phyloP scores from a whole-genome alignment of 306 rosid species.

The Trifolium pratense region DNA sequence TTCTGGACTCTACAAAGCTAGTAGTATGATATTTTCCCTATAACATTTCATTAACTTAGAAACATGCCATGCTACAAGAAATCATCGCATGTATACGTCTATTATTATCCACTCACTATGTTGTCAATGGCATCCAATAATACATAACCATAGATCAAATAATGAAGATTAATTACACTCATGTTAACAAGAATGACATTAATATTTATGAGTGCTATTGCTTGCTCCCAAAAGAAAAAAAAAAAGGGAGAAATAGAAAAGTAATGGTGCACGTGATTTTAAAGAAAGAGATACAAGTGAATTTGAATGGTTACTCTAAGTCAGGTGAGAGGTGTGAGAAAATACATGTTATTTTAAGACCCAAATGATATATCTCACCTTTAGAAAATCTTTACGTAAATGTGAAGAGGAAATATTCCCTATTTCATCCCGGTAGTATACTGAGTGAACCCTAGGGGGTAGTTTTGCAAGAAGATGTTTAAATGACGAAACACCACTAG shows the following conservation, averaged over 20 bases:
- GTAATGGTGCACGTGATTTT: conserved; percentile 16
- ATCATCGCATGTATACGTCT: conserved; percentile 9
- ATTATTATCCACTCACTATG: conserved; percentile 19
- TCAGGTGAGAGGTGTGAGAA: conserved; percentile 28
- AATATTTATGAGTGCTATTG: conserved; percentile 9
- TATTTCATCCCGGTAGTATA: conserved; percentile 85
- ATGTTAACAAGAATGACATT: conserved; percentile 16
- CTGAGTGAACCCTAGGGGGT: conserved; percentile 96
- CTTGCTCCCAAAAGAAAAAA: conserved; percentile 34
- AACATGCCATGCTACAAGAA: conserved; percentile 23
- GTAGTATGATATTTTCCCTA: conserved; percentile 11
- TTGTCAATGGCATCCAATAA: conserved; percentile 18
- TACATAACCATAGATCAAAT: conserved; percentile 23
- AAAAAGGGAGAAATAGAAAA: conserved; percentile 18
- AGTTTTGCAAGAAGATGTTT: conserved; percentile 75
- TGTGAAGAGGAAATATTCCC: conserved; percentile 95
- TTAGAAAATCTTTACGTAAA: conserved; percentile 70
- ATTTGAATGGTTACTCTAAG: conserved; percentile 14
- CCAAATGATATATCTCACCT: conserved; percentile 51
- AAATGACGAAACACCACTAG: conserved; percentile 78
- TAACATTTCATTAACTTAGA: conserved; percentile 19
- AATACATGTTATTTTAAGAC: conserved; percentile 13
- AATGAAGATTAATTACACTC: not conserved
- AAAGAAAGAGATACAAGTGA: conserved; percentile 33
- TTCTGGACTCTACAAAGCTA: conserved; percentile 10